Base-by-base conservation (phyloP, 2,329 filamentous ascomycete species). In the Tricladium varicosporioides region DNA sequence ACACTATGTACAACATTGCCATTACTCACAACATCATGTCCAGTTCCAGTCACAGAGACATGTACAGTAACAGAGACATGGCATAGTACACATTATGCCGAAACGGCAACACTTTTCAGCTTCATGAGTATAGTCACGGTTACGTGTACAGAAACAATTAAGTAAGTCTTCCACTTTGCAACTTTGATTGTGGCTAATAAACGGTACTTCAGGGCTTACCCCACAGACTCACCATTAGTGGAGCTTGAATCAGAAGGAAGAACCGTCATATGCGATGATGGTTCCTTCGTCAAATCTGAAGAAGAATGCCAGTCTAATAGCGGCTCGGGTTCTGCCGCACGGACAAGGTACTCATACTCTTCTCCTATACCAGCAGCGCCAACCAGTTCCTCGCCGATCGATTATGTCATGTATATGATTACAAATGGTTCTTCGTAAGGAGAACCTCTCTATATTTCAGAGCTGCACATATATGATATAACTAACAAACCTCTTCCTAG, bases 31-130 rank as follows among this genome's bases (percentile, higher is more conserved):
- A 53, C 46, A 11, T 45, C 58, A 11, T 66, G 57, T 54, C 56
- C 51, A 54, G 51, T 53, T 48, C 40, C 53, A 14, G 44, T 46
- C 13, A 65, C 63, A 1, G 54, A 54, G 27, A 64, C 61, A 19
- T 63, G 51, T 16, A 67, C 63, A 7, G 53, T 61, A 4, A 67
- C 65, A 1, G 65, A 67, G 49, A 64, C 60, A 7, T 67, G 63
- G 63, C 58, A 63, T 55, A 63, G 62, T 48, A 67, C 62, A 2
- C 53, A 59, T 14, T 65, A 62, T 58, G 59, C 58, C 5, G 46
- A 49, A 5, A 63, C 63, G 13, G 58, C 58, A n/a, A 67, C 63
- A 5, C 22, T 62, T 19, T 64, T 53, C 47, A 64, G 54, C 22
- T 65, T 63, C 40, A 53, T 64, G 44, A 56, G 59, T 33, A 51